Evolutionary conservation across 306 rosid genomes (phyloP), one percentile per base, ranked within the genome.

Genomic region (Acacia confusa): DNA sequence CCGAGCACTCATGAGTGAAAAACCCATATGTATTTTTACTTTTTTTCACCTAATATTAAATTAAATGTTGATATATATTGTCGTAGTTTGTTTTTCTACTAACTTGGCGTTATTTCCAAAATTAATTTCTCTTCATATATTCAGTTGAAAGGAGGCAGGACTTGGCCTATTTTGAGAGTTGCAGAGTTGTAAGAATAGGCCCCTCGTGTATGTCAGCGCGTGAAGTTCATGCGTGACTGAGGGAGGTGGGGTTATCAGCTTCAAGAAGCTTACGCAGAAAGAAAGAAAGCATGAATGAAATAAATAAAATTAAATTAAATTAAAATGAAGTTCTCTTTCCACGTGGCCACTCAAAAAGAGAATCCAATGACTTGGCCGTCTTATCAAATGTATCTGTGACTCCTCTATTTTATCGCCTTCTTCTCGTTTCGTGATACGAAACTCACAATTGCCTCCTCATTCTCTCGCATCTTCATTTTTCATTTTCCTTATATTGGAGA

Each of bases 351-450:
- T 71, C 75, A 14, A 4, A 71, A 70, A 70, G 75, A 71, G 75
- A 71, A 71, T 71, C 75, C 75, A 71, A 71, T 71, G 75, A 44
- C 75, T 71, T 25, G 58, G 75, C 75, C 38, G 15, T 71, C 75
- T 71, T 71, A 25, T 44, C 57, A 44, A 47, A 71, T 16, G 45
- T 22, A 19, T 25, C 22, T 24, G 9, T 4, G 6, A 70, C 75
- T 27, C 75, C 58, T 45, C 22, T 0, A 71, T 71, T 71, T 71
- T 71, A n/a, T 71, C 75, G 40, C 3, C 14, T 13, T 15, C 75
- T 71, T 45, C 40, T 45, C 75, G 28, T 71, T 3, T 71, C 75
- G 75, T 3, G 15, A 71, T 71, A 45, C 36, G 19, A 14, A 2
- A 20, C 28, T 2, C 17, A 32, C 70, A 65, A 65, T 66, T 17